These are phyloP conservation scores for Trichaptum fuscoviolaceum DNA, from an alignment of 768 basidiomycete species.

Conservation along the genomic window DNA sequence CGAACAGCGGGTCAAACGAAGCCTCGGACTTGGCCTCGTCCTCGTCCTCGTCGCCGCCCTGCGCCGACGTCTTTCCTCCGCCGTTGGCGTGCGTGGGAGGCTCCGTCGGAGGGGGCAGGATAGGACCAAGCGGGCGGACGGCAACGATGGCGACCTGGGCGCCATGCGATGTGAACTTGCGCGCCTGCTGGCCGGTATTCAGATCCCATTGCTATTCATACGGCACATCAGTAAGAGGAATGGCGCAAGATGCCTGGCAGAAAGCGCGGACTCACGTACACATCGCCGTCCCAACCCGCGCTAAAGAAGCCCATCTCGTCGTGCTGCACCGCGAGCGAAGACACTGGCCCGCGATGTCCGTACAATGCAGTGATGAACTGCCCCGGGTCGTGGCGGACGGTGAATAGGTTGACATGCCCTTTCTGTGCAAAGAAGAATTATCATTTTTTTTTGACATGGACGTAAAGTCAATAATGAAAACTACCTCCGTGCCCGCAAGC, in stretches of 20 bases:
- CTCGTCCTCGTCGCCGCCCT: slow-evolving; percentile 9
- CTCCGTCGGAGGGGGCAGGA: slow-evolving; percentile 13
- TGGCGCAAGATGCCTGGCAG: slow-evolving; percentile 5
- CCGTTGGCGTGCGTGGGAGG: background rate
- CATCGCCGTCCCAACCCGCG: slow-evolving; percentile 92
- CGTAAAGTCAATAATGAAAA: slow-evolving; percentile 13
- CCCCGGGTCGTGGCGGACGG: slow-evolving; percentile 89
- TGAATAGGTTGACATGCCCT: slow-evolving; percentile 91
- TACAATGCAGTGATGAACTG: slow-evolving; percentile 64
- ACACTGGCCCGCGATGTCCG: slow-evolving; percentile 78
- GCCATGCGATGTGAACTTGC: slow-evolving; percentile 76
- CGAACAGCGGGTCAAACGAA: slow-evolving; percentile 87
- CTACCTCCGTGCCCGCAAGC: slow-evolving; percentile 80
- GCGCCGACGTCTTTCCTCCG: background rate
- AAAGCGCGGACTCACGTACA: slow-evolving; percentile 51
- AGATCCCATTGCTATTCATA: slow-evolving; percentile 90
- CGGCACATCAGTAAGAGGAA: slow-evolving; percentile 12
- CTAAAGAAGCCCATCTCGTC: slow-evolving; percentile 85
- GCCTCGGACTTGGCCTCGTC: slow-evolving; percentile 68
- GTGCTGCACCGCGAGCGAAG: slow-evolving; percentile 73
- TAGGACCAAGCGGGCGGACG: slow-evolving; percentile 55
- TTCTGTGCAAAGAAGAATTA: slow-evolving; percentile 42
- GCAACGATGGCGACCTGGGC: slow-evolving; percentile 81
- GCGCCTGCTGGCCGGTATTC: slow-evolving; percentile 76
- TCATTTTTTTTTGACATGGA: slow-evolving; percentile 2